Conservation (phyloP, 495 filamentous ascomycete species). For the Penicillium psychrofluorescens region DNA sequence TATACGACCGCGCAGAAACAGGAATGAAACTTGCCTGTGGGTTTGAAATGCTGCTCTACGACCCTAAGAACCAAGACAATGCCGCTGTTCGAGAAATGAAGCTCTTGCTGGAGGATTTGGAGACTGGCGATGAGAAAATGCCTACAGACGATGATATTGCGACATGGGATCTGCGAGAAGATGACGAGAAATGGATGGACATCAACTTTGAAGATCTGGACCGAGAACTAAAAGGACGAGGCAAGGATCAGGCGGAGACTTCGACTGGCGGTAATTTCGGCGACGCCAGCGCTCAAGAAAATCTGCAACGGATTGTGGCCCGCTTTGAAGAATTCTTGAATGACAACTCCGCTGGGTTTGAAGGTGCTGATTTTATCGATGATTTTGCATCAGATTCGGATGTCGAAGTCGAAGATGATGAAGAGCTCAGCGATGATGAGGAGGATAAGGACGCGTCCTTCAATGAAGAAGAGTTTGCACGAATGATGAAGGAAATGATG, state of each 20-base stretch:
- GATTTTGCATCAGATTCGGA: constrained; percentile 54
- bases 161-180: constrained; percentile 59
- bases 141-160: constrained; percentile 69
- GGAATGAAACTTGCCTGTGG: constrained; percentile 89
- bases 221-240: constrained; percentile 57
- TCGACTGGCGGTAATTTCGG: constrained; percentile 51
- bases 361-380: constrained; percentile 67
- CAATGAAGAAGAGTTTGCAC: constrained; percentile 76
- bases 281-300: constrained; percentile 71
- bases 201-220: constrained; percentile 89
- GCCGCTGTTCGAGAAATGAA: constrained; percentile 63
- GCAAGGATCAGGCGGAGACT: constrained; percentile 15
- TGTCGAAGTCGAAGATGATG: constrained; percentile 53
- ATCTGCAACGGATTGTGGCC: constrained; percentile 81
- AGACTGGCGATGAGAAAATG: constrained; percentile 49
- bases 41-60: constrained; percentile 77
- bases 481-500: constrained; percentile 95
- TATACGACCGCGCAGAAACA: constrained; percentile 50
- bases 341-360: constrained; percentile 70
- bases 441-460: constrained; percentile 75
- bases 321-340: constrained; percentile 91
- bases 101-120: constrained; percentile 66
- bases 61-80: constrained; percentile 58
- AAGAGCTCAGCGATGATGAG: constrained; percentile 44
- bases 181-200: constrained; percentile 89